phyloP scores from a whole-genome alignment of 1,284 basidiomycete species.

The Porodaedalea pini region DNA sequence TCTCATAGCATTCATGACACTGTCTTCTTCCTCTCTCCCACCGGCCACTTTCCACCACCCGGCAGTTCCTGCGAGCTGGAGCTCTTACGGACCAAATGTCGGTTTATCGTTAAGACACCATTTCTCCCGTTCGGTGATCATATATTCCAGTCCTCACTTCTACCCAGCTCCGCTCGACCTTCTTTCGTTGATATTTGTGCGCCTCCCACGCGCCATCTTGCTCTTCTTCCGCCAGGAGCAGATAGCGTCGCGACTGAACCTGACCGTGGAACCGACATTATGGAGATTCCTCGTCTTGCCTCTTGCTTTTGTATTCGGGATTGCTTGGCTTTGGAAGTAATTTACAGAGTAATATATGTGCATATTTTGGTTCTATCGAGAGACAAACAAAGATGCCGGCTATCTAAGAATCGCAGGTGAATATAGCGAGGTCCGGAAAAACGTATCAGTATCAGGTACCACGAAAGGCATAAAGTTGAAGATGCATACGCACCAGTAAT shows the following conservation, averaged over 20 bases:
- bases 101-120: constrained; percentile 43
- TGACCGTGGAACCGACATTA: constrained; percentile 30
- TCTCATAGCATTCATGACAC: constrained; percentile 17
- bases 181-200: constrained; percentile 29
- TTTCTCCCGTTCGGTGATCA: constrained; percentile 37
- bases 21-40: constrained; percentile 29
- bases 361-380: neutral
- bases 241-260: constrained; percentile 14
- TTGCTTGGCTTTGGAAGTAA: constrained; percentile 29
- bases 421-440: constrained; percentile 1
- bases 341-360: neutral
- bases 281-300: constrained; percentile 47
- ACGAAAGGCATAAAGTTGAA: neutral
- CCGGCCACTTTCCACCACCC: constrained; percentile 16
- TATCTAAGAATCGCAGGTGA: constrained; percentile 10
- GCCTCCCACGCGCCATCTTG: constrained; percentile 26
- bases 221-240: constrained; percentile 23
- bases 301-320: constrained; percentile 31
- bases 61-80: constrained; percentile 36
- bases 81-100: constrained; percentile 42
- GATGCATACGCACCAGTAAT: constrained; percentile 10
- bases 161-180: constrained; percentile 55
- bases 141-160: constrained; percentile 37
- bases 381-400: neutral
- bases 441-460: neutral